Evolutionary conservation across 257 asterid species (phyloP).

Genomic region (Jaltomata sinuosa): DNA sequence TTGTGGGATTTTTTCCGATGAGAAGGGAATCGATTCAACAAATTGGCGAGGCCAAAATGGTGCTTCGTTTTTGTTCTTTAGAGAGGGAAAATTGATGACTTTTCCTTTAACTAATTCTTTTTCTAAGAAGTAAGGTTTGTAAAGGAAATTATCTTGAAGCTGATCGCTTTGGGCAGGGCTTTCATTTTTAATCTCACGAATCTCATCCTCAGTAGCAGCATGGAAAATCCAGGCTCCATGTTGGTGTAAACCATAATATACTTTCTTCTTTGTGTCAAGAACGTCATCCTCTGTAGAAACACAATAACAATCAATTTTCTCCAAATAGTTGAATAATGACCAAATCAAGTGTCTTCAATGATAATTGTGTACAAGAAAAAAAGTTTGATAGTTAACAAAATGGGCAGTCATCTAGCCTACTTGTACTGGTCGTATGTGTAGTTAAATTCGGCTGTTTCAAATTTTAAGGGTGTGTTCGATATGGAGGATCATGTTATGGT

Average conservation of each 20-base stretch:
- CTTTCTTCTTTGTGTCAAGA: background rate
- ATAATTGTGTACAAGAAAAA: background rate
- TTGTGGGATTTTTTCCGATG: slow-evolving; percentile 4
- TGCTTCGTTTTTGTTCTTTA: background rate
- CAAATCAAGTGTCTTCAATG: background rate
- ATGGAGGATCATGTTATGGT: background rate
- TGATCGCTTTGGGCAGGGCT: background rate
- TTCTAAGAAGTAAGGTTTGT: slow-evolving; percentile 8
- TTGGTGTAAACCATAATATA: background rate
- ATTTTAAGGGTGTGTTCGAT: background rate
- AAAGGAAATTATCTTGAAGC: background rate
- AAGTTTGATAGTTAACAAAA: background rate
- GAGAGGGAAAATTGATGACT: slow-evolving; percentile 1
- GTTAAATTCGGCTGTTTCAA: background rate
- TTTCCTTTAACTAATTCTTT: background rate
- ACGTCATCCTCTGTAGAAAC: background rate
- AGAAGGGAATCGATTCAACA: slow-evolving; percentile 13
- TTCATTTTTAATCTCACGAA: background rate
- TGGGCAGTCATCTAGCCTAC: background rate
- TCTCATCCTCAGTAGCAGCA: background rate
- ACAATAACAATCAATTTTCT: background rate
- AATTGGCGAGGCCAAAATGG: slow-evolving; percentile 14
- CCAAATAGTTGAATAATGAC: background rate
- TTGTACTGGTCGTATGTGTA: background rate
- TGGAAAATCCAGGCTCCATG: background rate